Evolutionary conservation across 306 rosid species (phyloP), one percentile per base, ranked within the genome.

Genomic region (Argentina anserina): DNA sequence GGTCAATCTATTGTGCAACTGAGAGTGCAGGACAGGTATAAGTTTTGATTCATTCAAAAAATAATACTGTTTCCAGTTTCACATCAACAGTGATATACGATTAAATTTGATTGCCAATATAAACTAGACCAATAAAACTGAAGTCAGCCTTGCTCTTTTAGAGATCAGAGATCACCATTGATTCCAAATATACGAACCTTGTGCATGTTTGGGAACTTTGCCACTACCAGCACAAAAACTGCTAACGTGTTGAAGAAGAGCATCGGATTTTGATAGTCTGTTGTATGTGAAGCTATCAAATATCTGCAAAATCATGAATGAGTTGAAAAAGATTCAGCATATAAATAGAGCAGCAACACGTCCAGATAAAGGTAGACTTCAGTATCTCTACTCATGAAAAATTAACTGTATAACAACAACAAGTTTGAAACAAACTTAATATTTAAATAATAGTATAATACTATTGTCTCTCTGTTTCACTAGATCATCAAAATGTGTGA

Each of bases 141-240:
- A 43, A 37, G 60, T 69, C 73, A 76, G 43, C 66, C 65, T 69
- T 41, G 55, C 52, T 49, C 67, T 50, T 39, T 39, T 23, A n/a
- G 33, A 50, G 3, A 36, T 81, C 77, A 82, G 56, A 62, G 73
- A 70, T 81, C 85, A 5, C 74, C 82, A 43, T 82, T 82, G 79
- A 82, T 82, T 17, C 85, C 85, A 49, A 82, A 82, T 78, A 82
- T 82, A 13, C 85, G 77, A 56, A 82, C 85, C 77, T 78, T 82
- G 80, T 82, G 85, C 85, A 82, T 82, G 77, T 82, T 66, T 41
- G 85, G 85, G 77, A 82, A 82, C 77, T 82, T 82, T 6, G 85
- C 85, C 29, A 82, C 82, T 63, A 82, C 85, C 79, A 82, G 60
- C 47, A 82, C 74, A 60, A 82, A 82, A 42, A 82, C 85, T 33